These are phyloP conservation scores for Phyllosticta citribraziliensis DNA, from an alignment of 2,329 filamentous ascomycete genomes.

Conservation along the genomic window DNA sequence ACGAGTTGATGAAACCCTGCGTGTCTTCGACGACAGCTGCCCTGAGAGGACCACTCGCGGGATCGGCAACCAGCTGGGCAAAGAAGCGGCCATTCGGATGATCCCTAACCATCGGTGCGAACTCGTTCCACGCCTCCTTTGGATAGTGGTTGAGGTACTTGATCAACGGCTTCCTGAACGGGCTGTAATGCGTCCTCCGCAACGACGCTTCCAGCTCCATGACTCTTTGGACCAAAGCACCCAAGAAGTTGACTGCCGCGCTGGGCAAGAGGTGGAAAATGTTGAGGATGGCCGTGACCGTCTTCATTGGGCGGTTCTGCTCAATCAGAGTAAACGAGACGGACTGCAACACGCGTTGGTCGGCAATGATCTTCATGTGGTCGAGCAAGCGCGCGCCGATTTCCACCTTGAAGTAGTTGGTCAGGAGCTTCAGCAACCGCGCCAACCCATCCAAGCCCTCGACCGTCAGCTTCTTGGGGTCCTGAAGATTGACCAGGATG, in stretches of 20 bases:
- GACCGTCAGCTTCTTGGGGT: constrained; percentile 80
- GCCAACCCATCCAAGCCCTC: constrained; percentile 87
- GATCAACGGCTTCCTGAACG: constrained; percentile 82
- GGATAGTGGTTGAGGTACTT: constrained; percentile 91
- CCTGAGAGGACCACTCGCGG: constrained; percentile 64
- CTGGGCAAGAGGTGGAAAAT: constrained; percentile 94
- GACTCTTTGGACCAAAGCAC: constrained; percentile 80
- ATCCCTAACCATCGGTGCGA: constrained; percentile 71
- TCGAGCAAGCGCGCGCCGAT: constrained; percentile 90
- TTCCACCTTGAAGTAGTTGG: constrained; percentile 98
- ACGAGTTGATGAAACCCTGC: constrained; percentile 57
- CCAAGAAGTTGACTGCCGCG: constrained; percentile 84
- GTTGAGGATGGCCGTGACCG: constrained; percentile 88
- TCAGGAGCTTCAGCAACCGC: constrained; percentile 78
- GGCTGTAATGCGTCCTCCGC: constrained; percentile 78
- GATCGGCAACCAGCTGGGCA: constrained; percentile 71
- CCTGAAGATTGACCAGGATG: constrained; percentile 92
- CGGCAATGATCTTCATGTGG: constrained; percentile 84
- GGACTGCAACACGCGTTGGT: constrained; percentile 69
- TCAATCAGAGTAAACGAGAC: constrained; percentile 93
- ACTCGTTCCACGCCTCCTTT: constrained; percentile 73
- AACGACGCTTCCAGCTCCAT: constrained; percentile 78
- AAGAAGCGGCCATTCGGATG: constrained; percentile 84
- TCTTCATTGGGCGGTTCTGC: constrained; percentile 84
- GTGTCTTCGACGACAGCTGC: constrained; percentile 65